Conservation (phyloP, 2,329 filamentous ascomycete species). For the Xylariaceae sp. region DNA sequence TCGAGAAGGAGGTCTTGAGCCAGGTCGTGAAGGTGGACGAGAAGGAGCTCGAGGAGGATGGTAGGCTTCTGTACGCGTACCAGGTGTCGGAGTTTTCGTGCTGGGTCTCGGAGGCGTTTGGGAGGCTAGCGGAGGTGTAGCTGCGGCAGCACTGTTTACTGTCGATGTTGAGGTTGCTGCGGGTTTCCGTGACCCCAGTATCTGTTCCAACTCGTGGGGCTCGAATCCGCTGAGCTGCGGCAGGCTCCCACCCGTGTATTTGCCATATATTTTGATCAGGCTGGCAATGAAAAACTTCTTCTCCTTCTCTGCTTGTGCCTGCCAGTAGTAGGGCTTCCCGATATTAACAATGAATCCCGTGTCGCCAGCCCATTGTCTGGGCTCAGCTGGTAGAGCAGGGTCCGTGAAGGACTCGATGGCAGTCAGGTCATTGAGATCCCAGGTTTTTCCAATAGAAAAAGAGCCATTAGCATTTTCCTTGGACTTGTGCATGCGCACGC, state of each 20-base stretch:
- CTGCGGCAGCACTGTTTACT: conserved; percentile 1
- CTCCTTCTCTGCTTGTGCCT: conserved; percentile 88
- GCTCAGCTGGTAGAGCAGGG: conserved; percentile 50
- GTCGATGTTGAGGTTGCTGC: too few relatives aligned
- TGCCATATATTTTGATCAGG: conserved; percentile 91
- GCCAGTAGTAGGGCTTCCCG: conserved; percentile 95
- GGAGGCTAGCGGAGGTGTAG: conserved; percentile 20
- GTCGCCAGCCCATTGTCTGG: conserved; percentile 74
- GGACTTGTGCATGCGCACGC: conserved; percentile 94
- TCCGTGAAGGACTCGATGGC: conserved; percentile 78
- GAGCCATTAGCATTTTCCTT: conserved; percentile 90
- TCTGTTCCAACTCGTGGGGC: conserved; percentile 68
- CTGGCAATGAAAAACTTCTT: conserved; percentile 99
- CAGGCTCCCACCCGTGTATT: conserved; percentile 84
- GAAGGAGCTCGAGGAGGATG: conserved; percentile 18
- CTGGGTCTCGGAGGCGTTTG: conserved; percentile 14
- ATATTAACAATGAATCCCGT: conserved; percentile 85
- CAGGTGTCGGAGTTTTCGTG: conserved; percentile 8
- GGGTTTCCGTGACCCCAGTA: conserved; percentile 57
- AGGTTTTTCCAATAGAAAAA: conserved; percentile 97
- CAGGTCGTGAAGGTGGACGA: conserved; percentile 12
- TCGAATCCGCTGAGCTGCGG: conserved; percentile 83
- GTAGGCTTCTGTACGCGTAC: conserved; percentile 21
- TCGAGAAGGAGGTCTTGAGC: conserved; percentile 16
- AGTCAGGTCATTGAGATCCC: conserved; percentile 87